Evolutionary conservation across 176 grass and related monocot genomes (phyloP).

Genomic region (Triticum urartu): DNA sequence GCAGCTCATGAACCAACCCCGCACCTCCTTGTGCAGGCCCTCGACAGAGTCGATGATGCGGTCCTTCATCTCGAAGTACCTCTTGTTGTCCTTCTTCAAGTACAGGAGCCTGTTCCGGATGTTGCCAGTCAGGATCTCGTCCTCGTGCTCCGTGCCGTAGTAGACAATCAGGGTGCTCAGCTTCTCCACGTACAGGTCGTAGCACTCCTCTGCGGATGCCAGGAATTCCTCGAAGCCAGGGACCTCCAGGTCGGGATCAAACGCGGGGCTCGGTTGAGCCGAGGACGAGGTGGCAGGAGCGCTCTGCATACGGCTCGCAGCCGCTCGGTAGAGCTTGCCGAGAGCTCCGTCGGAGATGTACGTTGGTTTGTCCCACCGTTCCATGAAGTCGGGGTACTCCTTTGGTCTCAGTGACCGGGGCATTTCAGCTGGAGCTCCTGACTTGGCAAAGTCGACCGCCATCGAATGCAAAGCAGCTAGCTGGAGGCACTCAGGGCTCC

Average conservation of each 20-base stretch:
- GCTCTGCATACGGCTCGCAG: slow-evolving; percentile 25
- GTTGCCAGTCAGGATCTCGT: slow-evolving; percentile 95
- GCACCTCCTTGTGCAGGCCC: slow-evolving; percentile 53
- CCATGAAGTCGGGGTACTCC: slow-evolving; percentile 88
- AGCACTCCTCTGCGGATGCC: slow-evolving; percentile 53
- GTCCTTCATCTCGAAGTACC: slow-evolving; percentile 85
- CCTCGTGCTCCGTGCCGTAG: slow-evolving; percentile 66
- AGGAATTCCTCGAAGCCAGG: slow-evolving; percentile 59
- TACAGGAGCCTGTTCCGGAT: slow-evolving; percentile 70
- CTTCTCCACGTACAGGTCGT: slow-evolving; percentile 60
- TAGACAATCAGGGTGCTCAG: slow-evolving; percentile 71
- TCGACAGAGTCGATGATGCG: slow-evolving; percentile 68
- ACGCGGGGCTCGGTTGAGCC: background rate
- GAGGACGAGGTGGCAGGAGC: slow-evolving; percentile 3
- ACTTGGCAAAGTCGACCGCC: slow-evolving; percentile 92
- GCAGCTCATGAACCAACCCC: slow-evolving; percentile 47
- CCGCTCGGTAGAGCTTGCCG: slow-evolving; percentile 66
- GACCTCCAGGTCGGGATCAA: slow-evolving; percentile 64
- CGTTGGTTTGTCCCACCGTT: slow-evolving; percentile 63
- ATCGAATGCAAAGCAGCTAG: slow-evolving; percentile 83
- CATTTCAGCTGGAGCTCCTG: slow-evolving; percentile 79
- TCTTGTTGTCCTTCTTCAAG: slow-evolving; percentile 72
- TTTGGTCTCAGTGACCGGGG: slow-evolving; percentile 57
- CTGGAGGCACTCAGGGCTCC: slow-evolving; percentile 68
- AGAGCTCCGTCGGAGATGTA: slow-evolving; percentile 62